These are phyloP conservation scores for Bonia amplexicaulis DNA, from an alignment of 176 grass and related monocot genomes.

Conservation along the genomic window DNA sequence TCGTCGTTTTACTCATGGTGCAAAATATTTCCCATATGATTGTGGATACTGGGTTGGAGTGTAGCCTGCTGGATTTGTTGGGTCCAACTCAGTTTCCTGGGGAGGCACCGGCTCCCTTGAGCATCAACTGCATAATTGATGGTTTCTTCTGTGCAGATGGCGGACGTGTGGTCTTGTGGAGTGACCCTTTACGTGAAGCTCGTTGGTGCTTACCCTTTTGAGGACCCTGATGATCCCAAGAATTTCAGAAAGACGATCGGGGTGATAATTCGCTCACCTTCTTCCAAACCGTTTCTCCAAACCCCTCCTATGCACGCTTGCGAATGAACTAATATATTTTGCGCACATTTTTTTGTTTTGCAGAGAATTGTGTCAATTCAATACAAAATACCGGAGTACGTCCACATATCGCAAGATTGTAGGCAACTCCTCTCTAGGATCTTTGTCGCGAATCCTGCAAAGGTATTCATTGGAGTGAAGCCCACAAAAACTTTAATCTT, in stretches of 20 bases:
- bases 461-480: conserved; percentile 36
- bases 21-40: background rate
- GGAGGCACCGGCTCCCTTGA: conserved; percentile 12
- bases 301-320: background rate
- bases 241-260: conserved; percentile 75
- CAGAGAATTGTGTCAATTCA: conserved; percentile 77
- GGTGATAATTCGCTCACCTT: conserved; percentile 26
- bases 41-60: background rate
- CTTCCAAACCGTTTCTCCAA: background rate
- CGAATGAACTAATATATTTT: background rate
- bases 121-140: background rate
- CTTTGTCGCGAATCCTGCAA: conserved; percentile 52
- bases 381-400: conserved; percentile 80
- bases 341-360: background rate
- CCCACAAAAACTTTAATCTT: background rate
- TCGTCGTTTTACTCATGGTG: background rate
- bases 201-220: conserved; percentile 77
- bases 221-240: conserved; percentile 67
- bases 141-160: conserved; percentile 44
- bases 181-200: conserved; percentile 82
- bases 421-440: conserved; percentile 68
- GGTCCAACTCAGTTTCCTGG: background rate
- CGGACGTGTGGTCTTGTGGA: conserved; percentile 79
- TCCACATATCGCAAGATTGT: conserved; percentile 74
- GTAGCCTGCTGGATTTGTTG: background rate